Base-by-base conservation (phyloP, 495 filamentous ascomycete species). In the Xylaria telfairii region DNA sequence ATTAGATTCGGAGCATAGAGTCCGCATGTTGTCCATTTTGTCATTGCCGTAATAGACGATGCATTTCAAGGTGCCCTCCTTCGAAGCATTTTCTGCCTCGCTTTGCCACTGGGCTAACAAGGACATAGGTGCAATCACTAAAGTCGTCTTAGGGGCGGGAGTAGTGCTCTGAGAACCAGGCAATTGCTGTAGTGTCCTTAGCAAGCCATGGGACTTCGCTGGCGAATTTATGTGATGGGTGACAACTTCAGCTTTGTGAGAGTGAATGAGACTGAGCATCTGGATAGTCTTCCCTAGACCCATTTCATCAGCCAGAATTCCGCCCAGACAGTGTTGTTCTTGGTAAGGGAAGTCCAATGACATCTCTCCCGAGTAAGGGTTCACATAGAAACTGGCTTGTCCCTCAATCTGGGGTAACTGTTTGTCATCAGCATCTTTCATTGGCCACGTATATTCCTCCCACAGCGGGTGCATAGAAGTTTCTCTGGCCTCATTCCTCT, bases 71-170 rank as follows among this genome's bases (percentile, higher is more conserved):
- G 92, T 92, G 12, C 93, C 95, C 5, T 90, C 84, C 68, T 90
- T 88, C 0, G 94, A 97, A 12, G 95, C 94, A 68, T 93, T 97
- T 71, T 93, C 86, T 6, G 96, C 92, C 79, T 99, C 96, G 68
- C 93, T 96, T 76, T 97, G 92, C 96, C 96, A 99, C 77, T 99
- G 96, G 1, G 95, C 88, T 24, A 99, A 85, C 2, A 99, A 83
- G 7, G 95, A 97, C 86, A 97, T 98, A 2, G 96, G 96, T 1
- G 96, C 96, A 41, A 99, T 89, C 5, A 99, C 96, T 4, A 99
- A 85, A 6, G 96, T 98, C 1, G 96, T 98, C 74, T 91, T 93
- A 0, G 94, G 95, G 6, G 94, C 95, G 57, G 84, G 74, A 49
- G 91, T 83, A 1, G 93, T 81, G 15, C 83, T 80, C 26, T 80